A percentile compares a stretch with the other conserved stretches of the same genome.
phyloP scores from a whole-genome alignment of 805 yeast genomes.

The Millerozyma acaciae region DNA sequence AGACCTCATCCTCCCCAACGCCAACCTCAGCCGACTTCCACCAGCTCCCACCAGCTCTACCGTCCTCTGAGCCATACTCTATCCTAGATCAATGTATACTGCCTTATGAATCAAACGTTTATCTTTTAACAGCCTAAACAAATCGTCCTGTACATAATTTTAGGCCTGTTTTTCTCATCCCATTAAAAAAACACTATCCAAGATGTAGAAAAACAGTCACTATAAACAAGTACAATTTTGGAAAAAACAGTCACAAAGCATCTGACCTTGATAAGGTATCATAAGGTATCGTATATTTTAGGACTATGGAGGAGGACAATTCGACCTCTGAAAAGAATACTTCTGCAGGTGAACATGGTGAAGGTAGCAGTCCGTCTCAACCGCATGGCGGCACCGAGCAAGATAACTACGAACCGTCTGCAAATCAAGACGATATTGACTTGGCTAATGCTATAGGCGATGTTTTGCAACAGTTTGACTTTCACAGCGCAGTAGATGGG shows the following conservation, averaged over 20 bases:
- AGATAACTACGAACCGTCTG: too few species aligned
- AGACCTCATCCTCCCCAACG: too few species aligned
- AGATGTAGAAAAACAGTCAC: slow-evolving; percentile 21
- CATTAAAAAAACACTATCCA: slow-evolving; percentile 15
- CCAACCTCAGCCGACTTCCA: too few species aligned
- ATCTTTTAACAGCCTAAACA: too few species aligned
- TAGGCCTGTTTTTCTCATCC: too few species aligned
- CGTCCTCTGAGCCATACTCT: too few species aligned
- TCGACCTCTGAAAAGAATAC: slow-evolving; percentile 8
- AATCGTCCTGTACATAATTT: too few species aligned
- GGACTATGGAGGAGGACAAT: too few species aligned
- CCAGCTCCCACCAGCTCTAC: too few species aligned
- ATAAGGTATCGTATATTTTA: too few species aligned
- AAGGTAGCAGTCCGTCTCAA: slow-evolving; percentile 4
- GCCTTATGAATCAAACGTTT: too few species aligned
- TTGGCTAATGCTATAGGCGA: slow-evolving; percentile 28
- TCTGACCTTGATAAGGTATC: slow-evolving; percentile 5
- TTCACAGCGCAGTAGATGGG: neutral
- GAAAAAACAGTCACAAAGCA: slow-evolving; percentile 14
- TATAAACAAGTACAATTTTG: slow-evolving; percentile 5
- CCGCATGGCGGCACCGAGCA: slow-evolving; percentile 7
- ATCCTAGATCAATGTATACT: too few species aligned
- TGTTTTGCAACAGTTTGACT: slow-evolving; percentile 16
- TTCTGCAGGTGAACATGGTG: slow-evolving; percentile 5
- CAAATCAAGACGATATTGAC: slow-evolving; percentile 11